Conservation (phyloP, 2,329 filamentous ascomycete genomes). For the Neopestalotiopsis rosae region DNA sequence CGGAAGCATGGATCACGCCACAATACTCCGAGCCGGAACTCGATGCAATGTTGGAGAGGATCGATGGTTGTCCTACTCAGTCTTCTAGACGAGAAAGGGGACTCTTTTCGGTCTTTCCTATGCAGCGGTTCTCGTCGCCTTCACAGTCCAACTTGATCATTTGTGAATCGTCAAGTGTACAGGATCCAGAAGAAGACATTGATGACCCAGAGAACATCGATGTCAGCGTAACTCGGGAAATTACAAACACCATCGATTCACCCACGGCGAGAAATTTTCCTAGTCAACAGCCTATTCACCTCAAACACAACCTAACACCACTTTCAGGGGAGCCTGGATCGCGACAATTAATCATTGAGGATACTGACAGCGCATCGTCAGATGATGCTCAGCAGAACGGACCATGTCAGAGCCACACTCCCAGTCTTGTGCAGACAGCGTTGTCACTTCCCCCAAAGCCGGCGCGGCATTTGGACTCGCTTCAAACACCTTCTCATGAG, state of each 20-base stretch:
- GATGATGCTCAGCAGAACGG: neutral
- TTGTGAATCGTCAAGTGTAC: neutral
- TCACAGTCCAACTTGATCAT: neutral
- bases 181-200: neutral
- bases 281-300: neutral
- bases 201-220: neutral
- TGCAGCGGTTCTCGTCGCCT: neutral
- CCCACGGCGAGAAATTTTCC: neutral
- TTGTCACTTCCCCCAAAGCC: constrained; percentile 11
- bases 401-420: neutral
- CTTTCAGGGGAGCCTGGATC: neutral
- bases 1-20: neutral
- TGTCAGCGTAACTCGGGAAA: neutral
- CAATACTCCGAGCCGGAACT: constrained; percentile 18
- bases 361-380: neutral
- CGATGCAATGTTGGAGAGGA: constrained; percentile 15
- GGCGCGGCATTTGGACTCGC: constrained; percentile 26
- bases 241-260: neutral
- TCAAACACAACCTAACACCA: neutral
- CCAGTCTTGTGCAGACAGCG: neutral
- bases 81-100: neutral
- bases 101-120: constrained; percentile 16
- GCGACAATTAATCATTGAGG: neutral
- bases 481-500: constrained; percentile 23
- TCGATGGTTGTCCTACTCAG: constrained; percentile 21